These are phyloP conservation scores for Echites panduratus DNA, from an alignment of 257 asterid genomes.

Conservation along the genomic window DNA sequence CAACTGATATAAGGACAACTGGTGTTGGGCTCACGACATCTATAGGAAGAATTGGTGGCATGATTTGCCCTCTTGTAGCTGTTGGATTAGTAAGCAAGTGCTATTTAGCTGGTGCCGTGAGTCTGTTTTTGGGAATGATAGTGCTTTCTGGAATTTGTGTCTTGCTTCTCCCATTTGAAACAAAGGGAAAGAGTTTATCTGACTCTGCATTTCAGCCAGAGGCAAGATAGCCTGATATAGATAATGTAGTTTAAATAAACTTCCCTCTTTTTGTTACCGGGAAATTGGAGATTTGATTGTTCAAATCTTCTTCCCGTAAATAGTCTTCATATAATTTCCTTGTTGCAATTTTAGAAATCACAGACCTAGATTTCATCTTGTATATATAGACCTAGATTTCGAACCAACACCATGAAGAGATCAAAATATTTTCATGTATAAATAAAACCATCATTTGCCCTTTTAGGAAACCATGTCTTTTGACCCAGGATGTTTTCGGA, in stretches of 20 bases:
- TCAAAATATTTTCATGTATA: too few relatives aligned
- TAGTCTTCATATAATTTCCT: too few relatives aligned
- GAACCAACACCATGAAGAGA: too few relatives aligned
- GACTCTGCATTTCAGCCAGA: conserved; percentile 15
- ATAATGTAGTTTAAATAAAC: not conserved
- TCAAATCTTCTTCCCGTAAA: not conserved
- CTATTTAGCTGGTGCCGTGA: conserved; percentile 46
- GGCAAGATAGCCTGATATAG: not conserved
- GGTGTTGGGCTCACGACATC: conserved; percentile 54
- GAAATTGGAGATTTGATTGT: not conserved
- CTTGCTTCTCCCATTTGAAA: conserved; percentile 40
- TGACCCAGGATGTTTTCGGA: too few relatives aligned
- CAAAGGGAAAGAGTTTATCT: conserved; percentile 24
- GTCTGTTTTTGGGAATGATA: conserved; percentile 35
- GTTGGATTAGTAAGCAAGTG: conserved; percentile 53
- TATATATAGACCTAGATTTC: too few relatives aligned
- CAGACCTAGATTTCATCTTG: too few relatives aligned
- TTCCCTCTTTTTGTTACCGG: not conserved
- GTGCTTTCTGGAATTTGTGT: conserved; percentile 41
- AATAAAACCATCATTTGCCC: too few relatives aligned
- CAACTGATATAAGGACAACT: conserved; percentile 52
- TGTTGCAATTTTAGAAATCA: too few relatives aligned
- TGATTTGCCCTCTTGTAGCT: conserved; percentile 67
- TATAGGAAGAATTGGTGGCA: conserved; percentile 60
- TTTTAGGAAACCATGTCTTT: too few relatives aligned